Evolutionary conservation across 768 basidiomycete genomes (phyloP), one percentile per base, ranked within the genome.

Genomic region (Cystobasidium tubakii): DNA sequence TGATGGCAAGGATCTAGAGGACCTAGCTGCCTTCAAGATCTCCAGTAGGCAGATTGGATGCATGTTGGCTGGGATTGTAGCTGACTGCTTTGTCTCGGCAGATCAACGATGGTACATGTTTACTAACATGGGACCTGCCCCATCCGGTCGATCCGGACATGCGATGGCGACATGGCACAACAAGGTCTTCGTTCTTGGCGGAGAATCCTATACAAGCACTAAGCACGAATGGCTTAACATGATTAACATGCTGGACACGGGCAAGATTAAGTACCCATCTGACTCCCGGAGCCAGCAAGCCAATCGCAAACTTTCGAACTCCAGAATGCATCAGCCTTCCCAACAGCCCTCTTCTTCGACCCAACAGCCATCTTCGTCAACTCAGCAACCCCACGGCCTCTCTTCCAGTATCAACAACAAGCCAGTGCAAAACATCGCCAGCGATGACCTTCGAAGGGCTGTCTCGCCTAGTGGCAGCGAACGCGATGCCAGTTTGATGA

Each of bases 81-180:
- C 29, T 33, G 29, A 10, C 13, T 17, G 29, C 21, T 0, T 62
- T 19, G 21, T 0, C 19, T 12, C 12, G 10, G 43, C 74, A 97
- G 95, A 93, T 82, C 91, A 92, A 79, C 86, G 96, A 77, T 99
- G 96, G 96, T 99, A 94, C 83, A 98, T 94, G 92, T 99, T 99
- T 84, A 93, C 97, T 82, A 96, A 97, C 80, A 99, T 99, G 96
- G 96, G 96, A 0, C 95, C 95, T 21, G 87, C 91, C 19, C 96
- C 96, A 0, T 88, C 85, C 46, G 91, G 92, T 1, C 86, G 96
- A 63, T 94, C 92, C 10, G 96, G 96, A 1, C 96, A 99, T 82
- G 91, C 95, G n/a, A 95, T 99, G 93, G 92, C 94, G 7, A 88
- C 91, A 15, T 88, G 90, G 80, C 92, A 91, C 34, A 86, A 88